Percentiles rank a stretch among this genome's conserved stretches.
phyloP scores from a whole-genome alignment of 331 rosid genomes.

The Rhamnella rubrinervis region DNA sequence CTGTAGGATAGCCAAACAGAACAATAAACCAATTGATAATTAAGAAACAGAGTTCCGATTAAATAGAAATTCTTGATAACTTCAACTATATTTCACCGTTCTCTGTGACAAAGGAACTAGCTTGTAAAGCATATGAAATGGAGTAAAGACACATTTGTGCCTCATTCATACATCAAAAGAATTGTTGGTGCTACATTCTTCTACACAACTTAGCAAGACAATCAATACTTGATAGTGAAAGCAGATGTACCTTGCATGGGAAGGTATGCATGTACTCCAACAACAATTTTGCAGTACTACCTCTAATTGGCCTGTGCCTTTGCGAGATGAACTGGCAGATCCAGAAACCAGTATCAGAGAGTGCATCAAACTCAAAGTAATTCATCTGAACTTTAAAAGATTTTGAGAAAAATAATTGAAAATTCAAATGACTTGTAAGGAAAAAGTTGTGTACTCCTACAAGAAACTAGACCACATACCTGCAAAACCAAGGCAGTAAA shows the following conservation, averaged over 20 bases:
- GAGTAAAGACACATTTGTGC: too few species aligned
- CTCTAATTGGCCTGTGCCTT: constrained; percentile 76
- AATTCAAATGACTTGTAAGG: constrained; percentile 1
- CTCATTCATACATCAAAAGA: too few species aligned
- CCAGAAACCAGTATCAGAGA: constrained; percentile 22
- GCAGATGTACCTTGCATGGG: constrained; percentile 74
- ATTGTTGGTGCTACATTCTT: too few species aligned
- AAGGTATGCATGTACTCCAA: constrained; percentile 56
- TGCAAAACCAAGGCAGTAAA: constrained; percentile 66
- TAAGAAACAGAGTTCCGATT: not conserved
- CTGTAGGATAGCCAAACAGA: constrained; percentile 34
- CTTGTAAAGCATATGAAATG: too few species aligned
- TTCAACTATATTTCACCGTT: too few species aligned
- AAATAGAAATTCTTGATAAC: not conserved
- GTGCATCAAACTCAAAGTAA: constrained; percentile 6
- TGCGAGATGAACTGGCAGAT: constrained; percentile 81
- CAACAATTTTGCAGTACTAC: constrained; percentile 70
- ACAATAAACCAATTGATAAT: constrained; percentile 2
- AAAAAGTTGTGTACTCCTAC: constrained; percentile 6
- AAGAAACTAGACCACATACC: constrained; percentile 39
- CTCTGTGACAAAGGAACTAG: too few species aligned
- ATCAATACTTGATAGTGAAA: not conserved
- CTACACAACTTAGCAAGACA: not conserved
- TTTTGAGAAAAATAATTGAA: not conserved
- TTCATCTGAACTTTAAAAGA: not conserved